Percentiles rank a stretch among this genome's conserved stretches.
Conservation (phyloP, 2,329 filamentous ascomycete genomes). For the Pseudogymnoascus sp. region DNA sequence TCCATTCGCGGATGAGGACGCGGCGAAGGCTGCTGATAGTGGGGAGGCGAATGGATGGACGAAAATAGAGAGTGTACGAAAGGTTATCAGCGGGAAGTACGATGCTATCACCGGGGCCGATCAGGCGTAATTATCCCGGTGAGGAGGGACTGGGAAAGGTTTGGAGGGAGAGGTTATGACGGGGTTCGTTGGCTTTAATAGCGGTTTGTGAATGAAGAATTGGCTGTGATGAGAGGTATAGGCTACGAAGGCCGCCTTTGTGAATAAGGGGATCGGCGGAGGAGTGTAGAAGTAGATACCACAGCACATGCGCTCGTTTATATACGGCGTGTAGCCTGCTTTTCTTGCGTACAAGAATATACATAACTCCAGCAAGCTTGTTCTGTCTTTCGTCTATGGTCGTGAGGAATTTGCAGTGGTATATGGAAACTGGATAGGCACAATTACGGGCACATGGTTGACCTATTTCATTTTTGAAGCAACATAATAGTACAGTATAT, state of each 20-base stretch:
- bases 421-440: too few species aligned
- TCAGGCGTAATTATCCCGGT: not conserved
- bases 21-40: slow-evolving; percentile 34
- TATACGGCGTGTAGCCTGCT: not conserved
- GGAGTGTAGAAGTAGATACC: slow-evolving; percentile 7
- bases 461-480: not conserved
- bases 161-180: not conserved
- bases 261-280: not conserved
- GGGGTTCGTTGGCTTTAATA: not conserved
- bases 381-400: not conserved
- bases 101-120: slow-evolving; percentile 38
- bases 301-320: slow-evolving; percentile 1
- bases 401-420: too few species aligned
- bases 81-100: slow-evolving; percentile 69
- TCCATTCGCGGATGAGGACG: slow-evolving; percentile 61
- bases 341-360: slow-evolving; percentile 2
- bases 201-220: not conserved
- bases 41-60: slow-evolving; percentile 46
- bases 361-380: not conserved
- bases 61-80: slow-evolving; percentile 56
- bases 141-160: not conserved
- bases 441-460: not conserved
- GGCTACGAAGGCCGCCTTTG: not conserved
- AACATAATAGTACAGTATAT: slow-evolving; percentile 3
- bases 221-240: not conserved